Percentiles rank a stretch among this genome's conserved stretches.
Conservation (phyloP, 2,329 filamentous ascomycete species). For the Stenocarpella maydis region DNA sequence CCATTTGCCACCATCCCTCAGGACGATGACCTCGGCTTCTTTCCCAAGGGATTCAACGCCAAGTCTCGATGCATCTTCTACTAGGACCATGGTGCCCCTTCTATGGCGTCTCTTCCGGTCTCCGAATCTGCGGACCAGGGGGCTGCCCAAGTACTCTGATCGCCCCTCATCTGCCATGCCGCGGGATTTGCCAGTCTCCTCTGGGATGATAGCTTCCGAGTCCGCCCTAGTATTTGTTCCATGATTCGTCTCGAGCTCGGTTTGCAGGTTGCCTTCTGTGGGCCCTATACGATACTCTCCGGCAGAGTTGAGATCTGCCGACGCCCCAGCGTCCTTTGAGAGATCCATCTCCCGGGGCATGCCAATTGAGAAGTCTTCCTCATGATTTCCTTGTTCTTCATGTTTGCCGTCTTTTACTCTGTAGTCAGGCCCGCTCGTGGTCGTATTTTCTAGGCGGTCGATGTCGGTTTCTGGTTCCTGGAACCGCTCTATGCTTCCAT, state of each 20-base stretch:
- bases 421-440: background rate
- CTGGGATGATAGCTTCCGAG: background rate
- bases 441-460: background rate
- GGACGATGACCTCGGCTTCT: constrained; percentile 56
- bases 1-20: constrained; percentile 48
- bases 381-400: background rate
- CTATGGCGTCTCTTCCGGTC: constrained; percentile 33
- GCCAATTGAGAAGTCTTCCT: background rate
- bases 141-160: background rate
- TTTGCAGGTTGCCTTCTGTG: background rate
- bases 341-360: background rate
- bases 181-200: background rate
- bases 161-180: background rate
- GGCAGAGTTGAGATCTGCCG: background rate
- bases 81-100: constrained; percentile 31
- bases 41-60: constrained; percentile 47
- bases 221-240: background rate
- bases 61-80: constrained; percentile 38
- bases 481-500: background rate
- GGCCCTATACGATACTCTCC: background rate
- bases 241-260: background rate
- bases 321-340: background rate
- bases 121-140: background rate
- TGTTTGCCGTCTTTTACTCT: background rate
- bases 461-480: background rate